Base-by-base conservation (phyloP, 2,329 filamentous ascomycete genomes). In the Bertia moriformis region DNA sequence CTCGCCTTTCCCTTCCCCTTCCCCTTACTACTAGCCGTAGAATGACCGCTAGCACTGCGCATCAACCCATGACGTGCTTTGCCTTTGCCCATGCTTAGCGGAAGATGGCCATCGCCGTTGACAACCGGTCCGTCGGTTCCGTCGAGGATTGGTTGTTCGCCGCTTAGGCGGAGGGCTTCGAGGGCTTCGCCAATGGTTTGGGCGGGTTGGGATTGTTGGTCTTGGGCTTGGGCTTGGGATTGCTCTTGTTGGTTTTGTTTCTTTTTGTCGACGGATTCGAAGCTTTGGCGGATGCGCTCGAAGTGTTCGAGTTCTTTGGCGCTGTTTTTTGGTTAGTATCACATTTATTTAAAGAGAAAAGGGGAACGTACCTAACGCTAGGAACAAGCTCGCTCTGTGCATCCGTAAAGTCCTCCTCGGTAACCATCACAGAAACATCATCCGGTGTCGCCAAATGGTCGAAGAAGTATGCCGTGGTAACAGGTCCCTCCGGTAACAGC, bases 401-500 rank as follows among this genome's bases (percentile, higher is more conserved):
- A 18, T 73, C 73, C 17, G 81, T 55, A 53, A 98, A 98, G 57
- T 98, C 91, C 38, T 82, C 72, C 57, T 95, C 89, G 1, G 76
- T 83, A 19, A 98, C 91, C 61, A 84, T 78, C 46, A 98, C 89
- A 18, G 80, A 73, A 1, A 89, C 75, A 52, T 98, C 91, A 37
- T 84, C 82, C 10, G 78, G 69, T 0, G 74, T 84, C 13, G 89
- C 87, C 47, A 84, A 68, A 59, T 96, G 89, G 54, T 98, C 91
- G 55, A 98, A 98, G 63, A 88, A 98, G 60, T 91, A 88, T 0
- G 88, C 89, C 2, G 89, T 93, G 2, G 83, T 83, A 45, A 95
- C 72, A 4, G 69, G 64, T 17, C 56, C 65, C 39, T 54, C 50
- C 33, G 66, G 61, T 37, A 93, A 66, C 3, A 69, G 66, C 17